Evolutionary conservation across 257 asterid species (phyloP), one percentile per base, ranked within the genome.

Genomic region (Prunella vulgaris): DNA sequence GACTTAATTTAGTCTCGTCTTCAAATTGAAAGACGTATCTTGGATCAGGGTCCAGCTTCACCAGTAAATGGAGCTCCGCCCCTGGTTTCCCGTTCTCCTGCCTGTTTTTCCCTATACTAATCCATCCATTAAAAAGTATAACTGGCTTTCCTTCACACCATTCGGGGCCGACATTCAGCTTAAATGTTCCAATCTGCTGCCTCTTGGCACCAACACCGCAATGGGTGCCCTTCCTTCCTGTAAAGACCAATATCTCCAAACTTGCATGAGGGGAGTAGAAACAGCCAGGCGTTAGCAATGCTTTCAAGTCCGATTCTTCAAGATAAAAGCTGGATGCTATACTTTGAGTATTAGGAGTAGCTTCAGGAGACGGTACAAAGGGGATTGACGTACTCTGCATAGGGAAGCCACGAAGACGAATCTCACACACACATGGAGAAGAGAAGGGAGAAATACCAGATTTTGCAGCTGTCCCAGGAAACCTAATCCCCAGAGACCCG

Each of bases 351-450:
- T 81, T 89, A 30, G 91, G 88, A 20, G 69, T 77, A 59, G 79
- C 78, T 74, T 90, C 97, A 20, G 96, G 88, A 28, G 96, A 87
- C 44, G 95, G 81, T 63, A 93, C 33, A 42, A 85, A 83, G 60
- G 96, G 99, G 68, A 90, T 63, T 17, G 86, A 54, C 33, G 93
- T 78, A 28, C 91, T 93, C 86, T 93, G 99, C 52, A 90, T 95
- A 54, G 99, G 99, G 78, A 93, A 93, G 77, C 99, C 99, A 33
- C 93, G 96, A 53, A 93, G 89, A 54, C 97, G 97, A 63, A 93
- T 88, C 85, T 93, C 97, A 72, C 99, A 88, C 15, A 76, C 76
- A 70, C 90, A 93, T 14, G 97, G 87, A 48, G 96, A 82, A 72
- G 96, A 73, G 60, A 88, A 51, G 25, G 85, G 78, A 27, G 74